A percentile compares a stretch with the other conserved stretches of the same genome.
These are phyloP conservation scores for Fusarium udum DNA, from an alignment of 2,329 filamentous ascomycete genomes.

Conservation along the genomic window DNA sequence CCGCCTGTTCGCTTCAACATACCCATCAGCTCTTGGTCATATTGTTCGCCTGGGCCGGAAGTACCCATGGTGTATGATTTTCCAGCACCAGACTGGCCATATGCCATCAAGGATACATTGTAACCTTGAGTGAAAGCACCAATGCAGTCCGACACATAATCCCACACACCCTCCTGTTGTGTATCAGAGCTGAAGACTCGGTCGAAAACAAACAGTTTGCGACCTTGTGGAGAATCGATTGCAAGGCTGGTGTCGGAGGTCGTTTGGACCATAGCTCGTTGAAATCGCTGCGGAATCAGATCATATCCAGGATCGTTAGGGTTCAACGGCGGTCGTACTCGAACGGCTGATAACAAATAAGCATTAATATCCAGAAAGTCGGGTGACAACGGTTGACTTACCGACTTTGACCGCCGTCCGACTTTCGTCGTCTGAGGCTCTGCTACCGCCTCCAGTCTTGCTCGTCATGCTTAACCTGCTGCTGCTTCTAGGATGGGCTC, in stretches of 20 bases:
- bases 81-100: slow-evolving; percentile 95
- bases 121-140: slow-evolving; percentile 93
- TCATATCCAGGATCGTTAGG: slow-evolving; percentile 91
- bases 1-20: slow-evolving; percentile 51
- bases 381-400: slow-evolving; percentile 61
- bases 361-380: neutral
- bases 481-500: slow-evolving; percentile 75
- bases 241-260: slow-evolving; percentile 84
- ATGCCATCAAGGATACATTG: slow-evolving; percentile 97
- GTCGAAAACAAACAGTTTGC: slow-evolving; percentile 96
- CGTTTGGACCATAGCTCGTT: slow-evolving; percentile 90
- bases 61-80: slow-evolving; percentile 99
- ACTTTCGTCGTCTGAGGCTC: slow-evolving; percentile 87
- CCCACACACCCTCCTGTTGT: slow-evolving; percentile 89
- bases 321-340: slow-evolving; percentile 86
- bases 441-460: slow-evolving; percentile 79
- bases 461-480: slow-evolving; percentile 88
- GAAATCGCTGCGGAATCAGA: slow-evolving; percentile 94
- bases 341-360: slow-evolving; percentile 73
- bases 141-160: slow-evolving; percentile 91
- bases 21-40: slow-evolving; percentile 79
- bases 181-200: slow-evolving; percentile 88
- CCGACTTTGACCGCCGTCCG: slow-evolving; percentile 96
- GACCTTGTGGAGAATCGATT: slow-evolving; percentile 90
- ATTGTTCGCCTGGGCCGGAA: slow-evolving; percentile 82